Base-by-base conservation (phyloP, 352 stramenopile species). In the Globisporangium spiculum region DNA sequence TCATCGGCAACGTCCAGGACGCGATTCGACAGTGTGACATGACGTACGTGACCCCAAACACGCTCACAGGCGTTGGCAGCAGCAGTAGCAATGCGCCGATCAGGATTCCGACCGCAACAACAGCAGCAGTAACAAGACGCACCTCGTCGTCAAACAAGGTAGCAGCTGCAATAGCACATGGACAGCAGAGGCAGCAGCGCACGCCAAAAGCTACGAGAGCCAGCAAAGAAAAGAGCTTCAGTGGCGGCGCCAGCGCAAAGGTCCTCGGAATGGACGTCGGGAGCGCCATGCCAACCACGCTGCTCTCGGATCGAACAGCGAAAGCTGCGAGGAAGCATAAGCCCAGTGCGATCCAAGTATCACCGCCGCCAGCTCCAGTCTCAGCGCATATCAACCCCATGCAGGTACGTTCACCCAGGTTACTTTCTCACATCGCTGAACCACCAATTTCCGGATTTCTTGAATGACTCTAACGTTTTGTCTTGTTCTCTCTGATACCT, bases 1-100 rank as follows among this genome's bases (percentile, higher is more conserved):
- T 93, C 20, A 88, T 91, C 54, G 82, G 82, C 30, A 91, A 84
- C 64, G 75, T 88, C 26, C 86, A 93, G 60, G 83, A 92, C 38
- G 83, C 84, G n/a, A 73, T 92, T 9, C 82, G 83, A 22, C 78
- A 85, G 63, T 90, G 83, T 61, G 86, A 91, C 64, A 79, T 77
- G 10, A 87, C 78, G 36, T 90, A 81, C 53, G 63, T 77, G 55
- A 73, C 70, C 36, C 83, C 83, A 4, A 64, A 72, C 41, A 72
- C 67, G 48, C 53, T 72, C 36, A 59, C 24, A 0, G 41, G 34
- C 8, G 55, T 34, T 1, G 30, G 69, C 32, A 44, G 53, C 53
- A 53, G n/a, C 38, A 14, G 18, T 4, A 20, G 9, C 64, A 52
- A 20, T 1, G 27, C 44, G 22, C 59, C 67, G 30, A 72, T 72